Base-by-base conservation (phyloP, 2,329 filamentous ascomycete genomes). In the Onygena corvina region DNA sequence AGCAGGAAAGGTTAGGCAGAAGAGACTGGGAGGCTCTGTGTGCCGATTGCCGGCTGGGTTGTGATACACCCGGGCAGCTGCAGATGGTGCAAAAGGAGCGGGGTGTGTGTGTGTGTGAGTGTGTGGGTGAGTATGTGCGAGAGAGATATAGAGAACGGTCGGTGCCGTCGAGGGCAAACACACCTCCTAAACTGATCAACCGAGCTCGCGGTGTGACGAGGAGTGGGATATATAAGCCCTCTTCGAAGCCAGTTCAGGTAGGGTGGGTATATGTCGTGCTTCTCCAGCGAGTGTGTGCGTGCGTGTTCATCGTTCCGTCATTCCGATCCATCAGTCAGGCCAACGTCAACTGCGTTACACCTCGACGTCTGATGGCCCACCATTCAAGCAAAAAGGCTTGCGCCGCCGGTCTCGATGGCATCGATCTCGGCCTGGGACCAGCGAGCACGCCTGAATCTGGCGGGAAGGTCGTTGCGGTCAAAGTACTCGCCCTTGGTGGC, bases 401-500 rank as follows among this genome's bases (percentile, higher is more conserved):
- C 92, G 50, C 92, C 92, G 49, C 89, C 92, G 50, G 86, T 92
- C 78, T 95, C 88, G 61, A 98, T 78, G 18, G 88, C 89, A 67
- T 96, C 92, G 53, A 98, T 98, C 77, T 98, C 92, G 36, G 81
- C 81, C 58, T 81, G 69, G 31, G 78, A 82, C 70, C 89, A 84
- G 9, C 80, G 76, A 45, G 78, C 72, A 56, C 87, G 78, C 61
- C 82, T 80, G 77, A 95, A 98, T 60, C 90, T 80, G 54, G 74
- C 65, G 14, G 92, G 90, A 20, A 98, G 80, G 70, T 98, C 85
- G 58, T 80, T 85, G 59, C 88, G 80, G 68, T 96, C 92, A 64
- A 94, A 95, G 68, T 76, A 87, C 66, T 86, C 72, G 58, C 90
- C 90, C 60, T 79, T 69, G 52, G 76, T 76, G 31, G 89, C 76